Evolutionary conservation across 495 filamentous ascomycete species (phyloP).

Genomic region (Poronia punctata): DNA sequence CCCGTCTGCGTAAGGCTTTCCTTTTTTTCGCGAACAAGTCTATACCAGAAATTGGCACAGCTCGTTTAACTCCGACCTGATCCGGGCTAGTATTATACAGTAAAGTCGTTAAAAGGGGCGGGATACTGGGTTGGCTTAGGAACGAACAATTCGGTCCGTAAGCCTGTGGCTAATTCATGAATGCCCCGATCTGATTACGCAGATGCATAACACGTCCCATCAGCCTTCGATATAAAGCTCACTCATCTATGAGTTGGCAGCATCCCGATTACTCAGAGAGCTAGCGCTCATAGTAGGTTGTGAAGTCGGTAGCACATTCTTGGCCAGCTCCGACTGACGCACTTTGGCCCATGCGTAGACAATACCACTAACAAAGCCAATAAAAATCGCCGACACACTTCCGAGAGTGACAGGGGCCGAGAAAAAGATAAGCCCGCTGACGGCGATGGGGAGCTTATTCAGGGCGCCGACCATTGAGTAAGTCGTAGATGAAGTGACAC

Average conservation of each 20-base stretch:
- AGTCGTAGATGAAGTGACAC: slow-evolving; percentile 90
- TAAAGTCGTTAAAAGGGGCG: slow-evolving; percentile 3
- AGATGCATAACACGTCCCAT: no score
- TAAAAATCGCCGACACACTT: slow-evolving; percentile 77
- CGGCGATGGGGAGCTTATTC: slow-evolving; percentile 93
- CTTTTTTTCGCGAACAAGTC: slow-evolving; percentile 17
- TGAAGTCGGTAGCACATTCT: slow-evolving; percentile 61
- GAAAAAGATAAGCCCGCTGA: slow-evolving; percentile 91
- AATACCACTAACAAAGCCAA: slow-evolving; percentile 87
- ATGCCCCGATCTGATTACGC: slow-evolving; percentile 10
- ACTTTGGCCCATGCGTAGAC: slow-evolving; percentile 92
- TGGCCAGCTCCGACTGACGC: slow-evolving; percentile 60
- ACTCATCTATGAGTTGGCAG: slow-evolving; percentile 37
- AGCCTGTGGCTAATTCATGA: slow-evolving; percentile 9
- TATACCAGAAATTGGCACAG: slow-evolving; percentile 23
- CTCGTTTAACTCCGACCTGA: slow-evolving; percentile 10
- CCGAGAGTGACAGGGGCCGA: slow-evolving; percentile 89
- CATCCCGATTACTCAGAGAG: slow-evolving; percentile 85
- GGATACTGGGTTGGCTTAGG: not conserved
- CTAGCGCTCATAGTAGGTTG: slow-evolving; percentile 77
- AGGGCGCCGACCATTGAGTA: slow-evolving; percentile 98
- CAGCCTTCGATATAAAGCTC: not conserved
- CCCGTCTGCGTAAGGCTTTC: slow-evolving; percentile 23
- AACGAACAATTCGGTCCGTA: slow-evolving; percentile 1
- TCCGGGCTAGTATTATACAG: slow-evolving; percentile 25